A percentile compares a stretch with the other conserved stretches of the same genome.
These are phyloP conservation scores for Diplodia seriata DNA, from an alignment of 2,329 filamentous ascomycete genomes.

Conservation along the genomic window DNA sequence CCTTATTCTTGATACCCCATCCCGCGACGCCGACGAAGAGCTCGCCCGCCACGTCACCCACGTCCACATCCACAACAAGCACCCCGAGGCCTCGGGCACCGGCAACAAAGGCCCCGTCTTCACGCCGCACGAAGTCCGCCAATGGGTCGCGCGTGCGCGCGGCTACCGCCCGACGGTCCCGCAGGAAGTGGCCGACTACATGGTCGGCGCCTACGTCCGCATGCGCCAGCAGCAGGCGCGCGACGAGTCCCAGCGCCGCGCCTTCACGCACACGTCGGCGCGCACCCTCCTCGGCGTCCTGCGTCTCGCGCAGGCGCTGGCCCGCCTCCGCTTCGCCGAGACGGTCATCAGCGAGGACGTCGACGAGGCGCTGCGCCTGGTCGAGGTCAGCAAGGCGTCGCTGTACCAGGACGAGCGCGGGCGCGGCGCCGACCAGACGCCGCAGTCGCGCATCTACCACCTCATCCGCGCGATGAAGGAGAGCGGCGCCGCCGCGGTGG, in stretches of 20 bases:
- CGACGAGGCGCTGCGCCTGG: conserved; percentile 87
- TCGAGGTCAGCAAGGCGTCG: conserved; percentile 93
- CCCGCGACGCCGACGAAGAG: conserved; percentile 87
- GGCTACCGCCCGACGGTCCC: conserved; percentile 88
- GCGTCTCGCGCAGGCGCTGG: conserved; percentile 91
- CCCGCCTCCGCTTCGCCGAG: conserved; percentile 86
- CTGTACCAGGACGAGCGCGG: conserved; percentile 74
- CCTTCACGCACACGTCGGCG: conserved; percentile 92
- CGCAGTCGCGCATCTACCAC: conserved; percentile 91
- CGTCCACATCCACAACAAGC: conserved; percentile 95
- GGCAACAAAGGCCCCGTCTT: conserved; percentile 70
- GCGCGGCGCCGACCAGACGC: conserved; percentile 72
- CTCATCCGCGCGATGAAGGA: conserved; percentile 89
- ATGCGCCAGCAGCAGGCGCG: conserved; percentile 91
- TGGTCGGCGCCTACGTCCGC: conserved; percentile 94
- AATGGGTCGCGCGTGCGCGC: conserved; percentile 92
- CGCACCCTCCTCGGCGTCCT: conserved; percentile 92
- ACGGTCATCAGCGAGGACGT: conserved; percentile 90
- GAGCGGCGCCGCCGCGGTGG: conserved; percentile 76
- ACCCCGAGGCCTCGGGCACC: conserved; percentile 71
- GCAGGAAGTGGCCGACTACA: conserved; percentile 87
- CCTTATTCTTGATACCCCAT: conserved; percentile 92
- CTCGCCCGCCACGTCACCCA: conserved; percentile 94
- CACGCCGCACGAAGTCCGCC: conserved; percentile 88
- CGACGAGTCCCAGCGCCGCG: conserved; percentile 88